Base-by-base conservation (phyloP, 225 moss, liverwort and hornwort genomes). In the Sphagnum tenellum region DNA sequence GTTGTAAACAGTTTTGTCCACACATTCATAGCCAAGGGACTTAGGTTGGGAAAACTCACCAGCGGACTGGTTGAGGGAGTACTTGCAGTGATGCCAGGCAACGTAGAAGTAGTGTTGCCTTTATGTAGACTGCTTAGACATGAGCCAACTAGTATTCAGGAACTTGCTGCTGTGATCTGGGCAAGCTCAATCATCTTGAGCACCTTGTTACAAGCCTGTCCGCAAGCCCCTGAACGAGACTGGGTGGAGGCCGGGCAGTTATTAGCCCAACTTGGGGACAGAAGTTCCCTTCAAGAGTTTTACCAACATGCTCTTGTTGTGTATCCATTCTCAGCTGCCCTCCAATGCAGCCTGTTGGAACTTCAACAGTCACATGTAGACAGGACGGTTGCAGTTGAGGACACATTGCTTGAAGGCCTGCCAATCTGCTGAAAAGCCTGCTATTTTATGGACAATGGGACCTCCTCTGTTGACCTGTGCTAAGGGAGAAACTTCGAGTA, bases 241-340 rank as follows among this genome's bases (percentile, higher is more conserved):
- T 90, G 90, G 90, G 77, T 83, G 66, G 81, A 86, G 75, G 79
- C 88, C 58, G 90, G 88, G 54, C 67, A 75, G 55, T 73, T 88
- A 46, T 60, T 90, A 65, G 75, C 63, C 48, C 69, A 74, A 47
- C 61, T 87, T 59, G 78, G 73, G 64, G 80, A 81, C 54, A 72
- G 73, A 70, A 68, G 60, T 66, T 81, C 77, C 48, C 75, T 88
- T 8, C 64, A 75, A 56, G 82, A 78, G 51, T 88, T 78, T 65
- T 85, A 75, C 68, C 69, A 71, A 48, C 67, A 73, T 60, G 90
- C 88, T 12, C 77, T 85, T 44, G 45, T 50, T 48, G 71, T 70
- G 64, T 79, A 88, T 72, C 90, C 90, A 62, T 90, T 82, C 69
- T 90, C 90, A 45, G 78, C 72, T 12, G 77, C 70, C 59, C 70